Base-by-base conservation (phyloP, 495 filamentous ascomycete species). In the Talaromyces liani region DNA sequence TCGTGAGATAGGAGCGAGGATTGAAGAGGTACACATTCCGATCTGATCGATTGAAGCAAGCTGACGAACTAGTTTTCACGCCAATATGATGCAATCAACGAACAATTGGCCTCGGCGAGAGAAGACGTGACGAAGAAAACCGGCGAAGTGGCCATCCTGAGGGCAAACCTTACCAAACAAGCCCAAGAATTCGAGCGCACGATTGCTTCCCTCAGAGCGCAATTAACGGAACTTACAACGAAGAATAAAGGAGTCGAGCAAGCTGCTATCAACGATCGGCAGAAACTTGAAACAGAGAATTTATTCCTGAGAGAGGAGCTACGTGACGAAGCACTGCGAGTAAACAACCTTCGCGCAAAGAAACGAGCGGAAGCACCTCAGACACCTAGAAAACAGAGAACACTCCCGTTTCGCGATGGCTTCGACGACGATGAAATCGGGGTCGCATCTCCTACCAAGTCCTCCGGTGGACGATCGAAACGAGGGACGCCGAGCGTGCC, bases 381-480 rank as follows among this genome's bases (percentile, higher is more conserved):
- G 1, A 91, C 88, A 4, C 88, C 88, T 6, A 85, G 77, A 61
- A 88, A 86, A 70, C 71, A 71, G 25, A 83, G 76, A 65, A 69
- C 72, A n/a, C 75, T 83, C 10, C 79, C 81, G 0, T 82, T 84
- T 47, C 76, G 88, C 24, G 88, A 91, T 78, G 88, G 88, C 25
- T 91, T 91, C 66, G 85, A 89, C 55, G 87, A 91, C 63, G 82
- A 87, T 49, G 88, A 91, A 65, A 84, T 91, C 49, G 70, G 81
- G 25, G 73, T 83, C 63, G 68, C 79, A 7, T 88, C 85, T 27
- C 85, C 85, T 1, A 84, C 78, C 62, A 87, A 83, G 66, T 75
- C 80, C 34, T 56, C 27, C n/a, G 74, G 71, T 2, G 79, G 76
- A 58, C 73, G 76, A 57, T 80, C 76, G 6, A 87, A 84, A 63